Conservation (phyloP, 202 grass and related monocot genomes). For the Saccharum hybrid region DNA sequence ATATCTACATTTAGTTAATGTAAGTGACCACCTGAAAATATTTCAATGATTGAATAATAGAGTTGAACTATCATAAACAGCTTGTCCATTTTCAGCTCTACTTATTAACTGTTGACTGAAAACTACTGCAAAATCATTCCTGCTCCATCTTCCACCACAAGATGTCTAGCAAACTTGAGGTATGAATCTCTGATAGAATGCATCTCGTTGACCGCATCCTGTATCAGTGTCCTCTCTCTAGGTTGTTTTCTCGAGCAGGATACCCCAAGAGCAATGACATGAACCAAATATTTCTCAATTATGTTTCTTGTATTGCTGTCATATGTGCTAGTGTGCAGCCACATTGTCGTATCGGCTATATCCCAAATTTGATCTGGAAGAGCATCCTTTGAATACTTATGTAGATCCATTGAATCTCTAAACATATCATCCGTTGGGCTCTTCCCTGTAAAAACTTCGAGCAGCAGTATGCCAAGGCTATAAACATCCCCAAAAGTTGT, state of each 20-base stretch:
- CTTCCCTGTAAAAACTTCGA: slow-evolving; percentile 28
- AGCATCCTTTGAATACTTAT: neutral
- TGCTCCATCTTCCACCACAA: neutral
- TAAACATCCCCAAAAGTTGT: slow-evolving; percentile 46
- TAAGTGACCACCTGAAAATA: too few relatives aligned
- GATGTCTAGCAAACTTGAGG: neutral
- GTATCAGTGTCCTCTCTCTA: slow-evolving; percentile 27
- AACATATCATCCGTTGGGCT: slow-evolving; percentile 42
- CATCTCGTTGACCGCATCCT: slow-evolving; percentile 35
- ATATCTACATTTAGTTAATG: neutral
- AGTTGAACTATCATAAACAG: neutral
- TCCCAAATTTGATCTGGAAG: neutral
- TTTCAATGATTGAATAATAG: neutral
- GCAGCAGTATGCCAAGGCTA: slow-evolving; percentile 36
- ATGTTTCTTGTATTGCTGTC: neutral
- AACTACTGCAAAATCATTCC: neutral
- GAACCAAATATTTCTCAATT: slow-evolving; percentile 13
- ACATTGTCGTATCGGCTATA: neutral
- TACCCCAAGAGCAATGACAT: slow-evolving; percentile 30
- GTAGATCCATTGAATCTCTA: neutral
- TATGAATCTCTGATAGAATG: slow-evolving; percentile 48
- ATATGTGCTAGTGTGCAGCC: neutral
- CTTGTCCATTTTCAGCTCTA: neutral
- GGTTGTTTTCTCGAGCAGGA: slow-evolving; percentile 49
- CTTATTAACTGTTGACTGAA: neutral